Base-by-base conservation (phyloP, 805 yeast species). In the Teunomyces funiuensis region DNA sequence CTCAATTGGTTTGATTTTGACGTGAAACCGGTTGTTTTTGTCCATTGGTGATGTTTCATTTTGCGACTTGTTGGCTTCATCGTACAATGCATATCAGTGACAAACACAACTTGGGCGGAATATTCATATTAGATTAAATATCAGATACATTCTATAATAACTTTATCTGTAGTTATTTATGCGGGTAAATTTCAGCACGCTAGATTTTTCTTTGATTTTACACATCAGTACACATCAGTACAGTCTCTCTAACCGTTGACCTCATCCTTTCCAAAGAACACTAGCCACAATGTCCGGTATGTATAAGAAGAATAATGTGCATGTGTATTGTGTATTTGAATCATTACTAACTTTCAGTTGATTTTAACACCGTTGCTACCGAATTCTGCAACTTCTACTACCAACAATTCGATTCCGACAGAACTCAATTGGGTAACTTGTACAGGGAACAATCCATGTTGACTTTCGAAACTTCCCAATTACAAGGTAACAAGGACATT, bases 381-480 rank as follows among this genome's bases (percentile, higher is more conserved):
- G 96, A 91, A 69, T 91, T 91, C 73, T 88, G 96, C 60, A 84
- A 79, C 67, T 91, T 89, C 62, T 91, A 93, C 80, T 93, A 91
- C 80, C 85, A 87, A 65, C 96, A 88, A 69, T 91, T 91, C 60
- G 97, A 90, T 70, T 66, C 83, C 57, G 96, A 91, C 71, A 87
- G 98, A 76, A 66, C 88, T 45, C 93, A 86, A 66, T 80, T 91
- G 63, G 96, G 95, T 54, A 85, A 87, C 73, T 79, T 91, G 58
- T 91, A 91, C 82, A 86, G 99, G 65, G 96, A 88, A 47, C 90
- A 87, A 64, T 89, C 97, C 20, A 93, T 93, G 99, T 76, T 93
- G 69, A 93, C 99, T 36, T 93, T 93, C 58, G 99, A 93, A 73
- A 83, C 90, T 41, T 75, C 89, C 45, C 97, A 91, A 75, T 76